Base-by-base conservation (phyloP, 2,329 filamentous ascomycete genomes). In the Ophiostoma populinum region DNA sequence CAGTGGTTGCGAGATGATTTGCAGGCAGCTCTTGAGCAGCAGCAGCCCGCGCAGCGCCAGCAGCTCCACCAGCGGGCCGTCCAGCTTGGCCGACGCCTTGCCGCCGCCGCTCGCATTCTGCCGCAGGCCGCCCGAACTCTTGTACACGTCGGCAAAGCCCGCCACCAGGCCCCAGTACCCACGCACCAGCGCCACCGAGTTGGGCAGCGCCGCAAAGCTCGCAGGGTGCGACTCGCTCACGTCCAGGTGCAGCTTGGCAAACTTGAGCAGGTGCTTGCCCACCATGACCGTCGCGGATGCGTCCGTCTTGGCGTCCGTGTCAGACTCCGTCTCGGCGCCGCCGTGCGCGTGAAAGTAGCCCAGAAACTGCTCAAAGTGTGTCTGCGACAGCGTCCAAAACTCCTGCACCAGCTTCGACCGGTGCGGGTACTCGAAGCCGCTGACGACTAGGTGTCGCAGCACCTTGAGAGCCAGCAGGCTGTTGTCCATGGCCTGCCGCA, bases 181-280 rank as follows among this genome's bases (percentile, higher is more conserved):
- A 44, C 71, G 72, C 2, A 81, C 75, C 17, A 95, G 68, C 12
- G 74, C 63, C 12, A 92, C 59, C 2, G 82, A 85, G 47, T 81
- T 76, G 2, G 85, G 82, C 6, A 98, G 65, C 10, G 82, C 63
- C 1, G 77, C 75, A 53, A 94, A 95, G 36, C 83, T 80, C 4
- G 80, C 75, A 1, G 86, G 75, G 51, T 93, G 85, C 5, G 64
- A 59, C 33, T 72, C 71, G 1, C 82, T 74, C 76, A 95, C 87
- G 37, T 83, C 76, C 25, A 92, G 65, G 51, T 95, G 90, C 3
- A 98, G 61, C 55, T 95, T 98, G 4, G 86, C 76, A 33, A 95
- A 76, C 50, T 95, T 86, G 27, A 94, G 58, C 2, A 93, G 62
- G 50, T 94, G 86, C 50, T 85, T 92, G 44, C 80, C 80, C n/a